Conservation (phyloP, 2,329 filamentous ascomycete genomes). For the Phialophora chinensis region DNA sequence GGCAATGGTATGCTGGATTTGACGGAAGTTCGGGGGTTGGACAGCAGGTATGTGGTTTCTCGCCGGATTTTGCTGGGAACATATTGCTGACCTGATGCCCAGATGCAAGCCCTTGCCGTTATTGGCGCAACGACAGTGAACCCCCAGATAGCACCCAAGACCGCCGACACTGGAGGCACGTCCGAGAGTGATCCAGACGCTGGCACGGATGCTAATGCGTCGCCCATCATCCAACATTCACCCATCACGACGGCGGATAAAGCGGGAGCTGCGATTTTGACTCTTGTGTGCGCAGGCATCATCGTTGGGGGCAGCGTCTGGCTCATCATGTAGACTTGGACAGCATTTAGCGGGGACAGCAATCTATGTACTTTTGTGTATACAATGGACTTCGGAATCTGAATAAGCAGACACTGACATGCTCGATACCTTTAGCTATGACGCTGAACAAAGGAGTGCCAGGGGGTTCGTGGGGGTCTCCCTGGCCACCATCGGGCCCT, state of each 20-base stretch:
- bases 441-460: not conserved
- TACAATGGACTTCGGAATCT: not conserved
- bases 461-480: too few relatives aligned
- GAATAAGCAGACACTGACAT: not conserved
- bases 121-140: constrained; percentile 66
- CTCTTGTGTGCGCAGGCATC: constrained; percentile 42
- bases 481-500: too few relatives aligned
- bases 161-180: constrained; percentile 63
- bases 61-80: not conserved
- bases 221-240: constrained; percentile 21
- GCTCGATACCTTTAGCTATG: too few relatives aligned
- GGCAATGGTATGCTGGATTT: constrained; percentile 66
- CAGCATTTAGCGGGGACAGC: not conserved
- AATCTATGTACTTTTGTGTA: not conserved
- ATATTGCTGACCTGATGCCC: constrained; percentile 8
- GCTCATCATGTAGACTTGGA: constrained; percentile 41
- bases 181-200: constrained; percentile 49
- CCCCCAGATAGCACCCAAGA: constrained; percentile 56
- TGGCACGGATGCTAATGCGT: constrained; percentile 37
- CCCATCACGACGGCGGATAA: constrained; percentile 45
- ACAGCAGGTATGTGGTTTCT: constrained; percentile 56
- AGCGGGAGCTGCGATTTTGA: constrained; percentile 50
- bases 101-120: constrained; percentile 68
- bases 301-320: constrained; percentile 44
- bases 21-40: constrained; percentile 68